Percentiles rank a stretch among this genome's conserved stretches.
phyloP scores from a whole-genome alignment of 2,329 filamentous ascomycete genomes.

The Metarhizium album region DNA sequence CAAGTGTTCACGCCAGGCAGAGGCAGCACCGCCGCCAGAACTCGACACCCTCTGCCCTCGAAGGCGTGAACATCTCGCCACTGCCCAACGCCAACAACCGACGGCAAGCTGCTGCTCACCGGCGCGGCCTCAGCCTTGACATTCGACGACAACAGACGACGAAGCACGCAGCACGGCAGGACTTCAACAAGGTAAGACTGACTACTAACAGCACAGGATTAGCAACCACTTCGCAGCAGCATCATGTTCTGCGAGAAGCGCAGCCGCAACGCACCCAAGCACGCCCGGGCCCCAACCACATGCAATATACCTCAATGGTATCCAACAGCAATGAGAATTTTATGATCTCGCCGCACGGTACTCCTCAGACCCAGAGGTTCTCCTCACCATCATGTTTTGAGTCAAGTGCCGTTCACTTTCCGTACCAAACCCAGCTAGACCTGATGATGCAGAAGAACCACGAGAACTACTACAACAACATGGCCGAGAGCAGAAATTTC shows the following conservation, averaged over 20 bases:
- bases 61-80: slow-evolving; percentile 58
- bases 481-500: slow-evolving; percentile 35
- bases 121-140: slow-evolving; percentile 78
- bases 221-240: slow-evolving; percentile 57
- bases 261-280: slow-evolving; percentile 71
- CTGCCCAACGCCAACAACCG: slow-evolving; percentile 43
- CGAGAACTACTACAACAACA: slow-evolving; percentile 28
- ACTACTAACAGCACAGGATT: slow-evolving; percentile 45
- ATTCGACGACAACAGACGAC: slow-evolving; percentile 46
- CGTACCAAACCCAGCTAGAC: slow-evolving; percentile 33
- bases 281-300: slow-evolving; percentile 54
- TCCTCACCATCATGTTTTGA: slow-evolving; percentile 35
- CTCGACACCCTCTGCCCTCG: slow-evolving; percentile 71
- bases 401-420: slow-evolving; percentile 34
- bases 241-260: slow-evolving; percentile 71
- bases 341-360: slow-evolving; percentile 44
- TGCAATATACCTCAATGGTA: slow-evolving; percentile 19
- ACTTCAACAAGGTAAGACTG: slow-evolving; percentile 36
- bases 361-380: slow-evolving; percentile 44
- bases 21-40: slow-evolving; percentile 68
- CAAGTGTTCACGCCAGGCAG: slow-evolving; percentile 54
- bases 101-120: slow-evolving; percentile 45
- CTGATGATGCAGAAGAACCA: slow-evolving; percentile 38
- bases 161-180: slow-evolving; percentile 19
- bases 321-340: slow-evolving; percentile 40